These are phyloP conservation scores for Psilocybe azurescens DNA, from an alignment of 768 basidiomycete genomes.

Conservation along the genomic window DNA sequence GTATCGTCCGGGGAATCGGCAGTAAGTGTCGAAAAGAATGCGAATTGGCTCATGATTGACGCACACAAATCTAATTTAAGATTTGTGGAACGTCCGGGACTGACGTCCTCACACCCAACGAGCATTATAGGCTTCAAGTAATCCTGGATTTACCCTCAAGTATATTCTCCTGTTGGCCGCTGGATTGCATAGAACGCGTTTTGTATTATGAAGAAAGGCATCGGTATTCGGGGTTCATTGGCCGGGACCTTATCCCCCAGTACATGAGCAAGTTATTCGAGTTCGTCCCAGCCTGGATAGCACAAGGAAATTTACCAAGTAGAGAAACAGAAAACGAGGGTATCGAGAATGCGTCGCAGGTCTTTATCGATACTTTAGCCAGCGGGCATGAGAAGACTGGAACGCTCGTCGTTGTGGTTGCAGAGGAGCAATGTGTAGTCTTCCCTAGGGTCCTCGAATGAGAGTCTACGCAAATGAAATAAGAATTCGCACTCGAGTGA, in stretches of 20 bases:
- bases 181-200: constrained; percentile 1
- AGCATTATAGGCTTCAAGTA: constrained; percentile 7
- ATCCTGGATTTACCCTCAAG: background rate
- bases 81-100: constrained; percentile 4
- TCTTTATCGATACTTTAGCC: background rate
- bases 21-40: constrained; percentile 42
- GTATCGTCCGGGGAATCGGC: constrained; percentile 39
- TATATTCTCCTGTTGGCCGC: too few species aligned
- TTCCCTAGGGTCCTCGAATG: too few species aligned
- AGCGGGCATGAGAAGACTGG: constrained; percentile 2
- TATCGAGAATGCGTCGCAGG: constrained; percentile 3
- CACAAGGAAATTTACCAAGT: constrained; percentile 1
- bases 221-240: constrained; percentile 10
- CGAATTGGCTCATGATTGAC: background rate
- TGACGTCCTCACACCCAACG: background rate
- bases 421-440: background rate
- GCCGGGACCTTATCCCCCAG: constrained; percentile 7
- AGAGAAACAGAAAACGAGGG: background rate
- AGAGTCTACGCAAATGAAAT: too few species aligned
- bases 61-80: background rate
- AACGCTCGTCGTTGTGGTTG: constrained; percentile 7
- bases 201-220: constrained; percentile 4
- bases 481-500: too few species aligned
- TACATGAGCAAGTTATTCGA: constrained; percentile 7
- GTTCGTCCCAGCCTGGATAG: constrained; percentile 6